Percentiles rank a stretch among this genome's conserved stretches.
Conservation (phyloP, 1,284 basidiomycete species). For the Pseudozyma tsukubaensis region DNA sequence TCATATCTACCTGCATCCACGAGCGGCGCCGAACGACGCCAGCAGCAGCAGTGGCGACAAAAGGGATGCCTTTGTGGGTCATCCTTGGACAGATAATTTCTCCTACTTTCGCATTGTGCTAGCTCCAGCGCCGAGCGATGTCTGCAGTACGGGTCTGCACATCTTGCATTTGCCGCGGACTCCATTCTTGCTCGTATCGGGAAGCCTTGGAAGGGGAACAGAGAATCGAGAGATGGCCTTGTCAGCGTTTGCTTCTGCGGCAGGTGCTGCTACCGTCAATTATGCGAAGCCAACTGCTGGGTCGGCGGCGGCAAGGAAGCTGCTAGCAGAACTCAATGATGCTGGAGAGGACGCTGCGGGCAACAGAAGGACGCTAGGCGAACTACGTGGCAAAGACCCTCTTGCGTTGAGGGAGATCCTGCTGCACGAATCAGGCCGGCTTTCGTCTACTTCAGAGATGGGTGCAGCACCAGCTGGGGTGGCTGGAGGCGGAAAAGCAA, state of each 20-base stretch:
- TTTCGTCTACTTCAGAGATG: slow-evolving; percentile 25
- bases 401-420: slow-evolving; percentile 47
- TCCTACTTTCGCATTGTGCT: slow-evolving; percentile 53
- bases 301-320: slow-evolving; percentile 26
- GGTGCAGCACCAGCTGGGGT: slow-evolving; percentile 33
- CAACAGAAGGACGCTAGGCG: slow-evolving; percentile 39
- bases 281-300: slow-evolving; percentile 30
- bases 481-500: slow-evolving; percentile 48
- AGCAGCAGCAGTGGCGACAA: background rate
- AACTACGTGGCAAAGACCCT: slow-evolving; percentile 53
- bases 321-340: slow-evolving; percentile 31
- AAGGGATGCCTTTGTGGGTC: background rate
- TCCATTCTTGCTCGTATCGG: slow-evolving; percentile 47
- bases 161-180: slow-evolving; percentile 49
- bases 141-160: slow-evolving; percentile 48
- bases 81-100: slow-evolving; percentile 37
- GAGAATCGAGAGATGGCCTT: slow-evolving; percentile 49
- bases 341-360: slow-evolving; percentile 25
- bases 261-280: slow-evolving; percentile 42
- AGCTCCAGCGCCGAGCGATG: slow-evolving; percentile 33
- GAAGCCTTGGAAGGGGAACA: slow-evolving; percentile 35
- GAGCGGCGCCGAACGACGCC: background rate
- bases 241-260: slow-evolving; percentile 42
- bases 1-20: slow-evolving; percentile 46
- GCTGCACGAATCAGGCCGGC: slow-evolving; percentile 32